Evolutionary conservation across 2,329 filamentous ascomycete genomes (phyloP).

Genomic region (Paracoccidioides lutzii): DNA sequence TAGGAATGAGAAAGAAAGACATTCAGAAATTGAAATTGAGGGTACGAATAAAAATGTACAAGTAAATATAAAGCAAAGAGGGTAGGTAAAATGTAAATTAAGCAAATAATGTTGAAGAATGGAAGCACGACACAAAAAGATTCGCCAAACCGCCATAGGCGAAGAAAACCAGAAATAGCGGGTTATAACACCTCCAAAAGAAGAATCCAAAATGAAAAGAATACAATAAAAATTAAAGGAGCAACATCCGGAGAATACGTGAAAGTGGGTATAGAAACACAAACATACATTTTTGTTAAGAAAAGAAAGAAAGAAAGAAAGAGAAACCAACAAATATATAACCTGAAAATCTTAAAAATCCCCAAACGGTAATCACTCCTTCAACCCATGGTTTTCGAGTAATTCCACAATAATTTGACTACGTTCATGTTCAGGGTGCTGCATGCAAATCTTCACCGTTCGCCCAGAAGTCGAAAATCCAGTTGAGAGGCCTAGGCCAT

Average conservation of each 20-base stretch:
- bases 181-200: not conserved
- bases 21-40: not conserved
- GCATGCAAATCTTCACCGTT: constrained; percentile 89
- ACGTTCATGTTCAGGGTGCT: constrained; percentile 74
- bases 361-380: constrained; percentile 25
- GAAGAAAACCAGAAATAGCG: not conserved
- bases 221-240: not conserved
- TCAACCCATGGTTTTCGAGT: constrained; percentile 78
- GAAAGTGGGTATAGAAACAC: not conserved
- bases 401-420: constrained; percentile 86
- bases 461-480: constrained; percentile 36
- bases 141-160: not conserved
- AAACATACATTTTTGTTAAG: not conserved
- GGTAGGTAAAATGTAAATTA: not conserved
- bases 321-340: too few relatives aligned
- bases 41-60: not conserved
- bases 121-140: not conserved
- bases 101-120: not conserved
- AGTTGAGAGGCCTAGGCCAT: constrained; percentile 24
- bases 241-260: not conserved
- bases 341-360: not conserved
- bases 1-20: not conserved
- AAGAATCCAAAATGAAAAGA: constrained; percentile 1
- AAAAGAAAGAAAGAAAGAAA: not conserved
- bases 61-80: not conserved